Evolutionary conservation across 257 asterid genomes (phyloP), one percentile per base, ranked within the genome.

Genomic region (Mentha longifolia): DNA sequence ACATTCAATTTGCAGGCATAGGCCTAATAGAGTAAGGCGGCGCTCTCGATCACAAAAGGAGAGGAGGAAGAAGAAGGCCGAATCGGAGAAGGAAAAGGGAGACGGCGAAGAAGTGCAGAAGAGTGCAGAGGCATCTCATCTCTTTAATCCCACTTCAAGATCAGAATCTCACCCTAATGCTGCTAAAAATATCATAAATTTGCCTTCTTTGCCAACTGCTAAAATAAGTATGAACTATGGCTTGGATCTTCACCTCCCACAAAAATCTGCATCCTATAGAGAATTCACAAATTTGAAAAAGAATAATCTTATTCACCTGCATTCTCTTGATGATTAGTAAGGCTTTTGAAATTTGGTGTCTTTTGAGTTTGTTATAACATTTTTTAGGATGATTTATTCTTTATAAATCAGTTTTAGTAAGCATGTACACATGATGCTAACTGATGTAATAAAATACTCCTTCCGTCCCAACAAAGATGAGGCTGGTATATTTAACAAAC

Each of bases 211-310:
- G 25, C 84, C 87, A 3, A 69, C 66, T 54, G 60, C 75, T 33
- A 77, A 42, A 72, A 68, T 74, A 30, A 73, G 64, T 65, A 57
- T 70, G 20, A 37, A 60, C 75, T 52, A 71, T 58, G 58, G 67
- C 62, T 65, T 33, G 50, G 72, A 74, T 14, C 65, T 71, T 56
- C 72, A 65, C 67, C 74, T 58, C 47, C 80, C 66, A 9, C 87
- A 68, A 70, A 85, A 89, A 70, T 83, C 89, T 46, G 78, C 80
- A 25, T 91, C 96, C 33, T 80, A 83, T 11, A 79, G 87, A 79
- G 89, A 87, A 17, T 75, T 74, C 58, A 66, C 80, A 63, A 78
- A 76, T 47, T 55, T 67, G 63, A 82, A 81, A 41, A 74, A 65
- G 10, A 64, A 51, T 62, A 54, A 83, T 41, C 31, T 68, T 69